Evolutionary conservation across 2,329 filamentous ascomycete genomes (phyloP).

Genomic region (Teratosphaeriaceae sp.): DNA sequence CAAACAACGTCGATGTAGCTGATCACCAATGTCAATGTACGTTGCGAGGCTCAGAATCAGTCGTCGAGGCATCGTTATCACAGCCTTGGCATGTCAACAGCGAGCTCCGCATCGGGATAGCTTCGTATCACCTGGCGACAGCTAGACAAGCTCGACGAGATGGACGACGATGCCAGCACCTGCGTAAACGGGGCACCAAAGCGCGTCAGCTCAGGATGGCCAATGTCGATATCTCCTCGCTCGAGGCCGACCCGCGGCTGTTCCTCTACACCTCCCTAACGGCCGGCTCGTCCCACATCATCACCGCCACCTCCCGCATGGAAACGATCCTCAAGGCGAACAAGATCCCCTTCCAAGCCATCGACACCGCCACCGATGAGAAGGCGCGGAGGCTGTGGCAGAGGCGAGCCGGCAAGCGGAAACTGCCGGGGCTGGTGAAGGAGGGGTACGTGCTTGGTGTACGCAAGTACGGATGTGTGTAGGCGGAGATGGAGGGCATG

Average conservation of each 20-base stretch:
- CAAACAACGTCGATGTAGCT: too few relatives aligned
- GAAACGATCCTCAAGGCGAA: conserved; percentile 96
- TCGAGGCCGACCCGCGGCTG: conserved; percentile 49
- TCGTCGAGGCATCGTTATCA: too few relatives aligned
- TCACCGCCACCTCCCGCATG: conserved; percentile 90
- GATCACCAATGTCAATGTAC: too few relatives aligned
- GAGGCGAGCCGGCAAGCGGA: conserved; percentile 75
- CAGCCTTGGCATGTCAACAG: too few relatives aligned
- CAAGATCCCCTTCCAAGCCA: conserved; percentile 83
- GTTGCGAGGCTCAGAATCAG: too few relatives aligned
- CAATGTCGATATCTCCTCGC: conserved; percentile 34
- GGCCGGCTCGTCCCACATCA: conserved; percentile 89
- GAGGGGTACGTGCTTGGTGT: conserved; percentile 80
- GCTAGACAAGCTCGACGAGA: background rate
- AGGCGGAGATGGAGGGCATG: background rate
- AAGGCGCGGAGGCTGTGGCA: conserved; percentile 85
- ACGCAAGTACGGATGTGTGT: conserved; percentile 35
- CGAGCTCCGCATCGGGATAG: too few relatives aligned
- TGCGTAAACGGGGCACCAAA: too few relatives aligned
- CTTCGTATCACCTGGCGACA: too few relatives aligned
- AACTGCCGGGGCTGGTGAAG: conserved; percentile 83
- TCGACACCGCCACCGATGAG: conserved; percentile 87
- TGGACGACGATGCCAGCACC: too few relatives aligned
- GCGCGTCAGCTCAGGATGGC: conserved; percentile 17
- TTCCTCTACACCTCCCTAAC: conserved; percentile 97